Conservation (phyloP, 139 green algal genomes). For the Ulvella scutata region DNA sequence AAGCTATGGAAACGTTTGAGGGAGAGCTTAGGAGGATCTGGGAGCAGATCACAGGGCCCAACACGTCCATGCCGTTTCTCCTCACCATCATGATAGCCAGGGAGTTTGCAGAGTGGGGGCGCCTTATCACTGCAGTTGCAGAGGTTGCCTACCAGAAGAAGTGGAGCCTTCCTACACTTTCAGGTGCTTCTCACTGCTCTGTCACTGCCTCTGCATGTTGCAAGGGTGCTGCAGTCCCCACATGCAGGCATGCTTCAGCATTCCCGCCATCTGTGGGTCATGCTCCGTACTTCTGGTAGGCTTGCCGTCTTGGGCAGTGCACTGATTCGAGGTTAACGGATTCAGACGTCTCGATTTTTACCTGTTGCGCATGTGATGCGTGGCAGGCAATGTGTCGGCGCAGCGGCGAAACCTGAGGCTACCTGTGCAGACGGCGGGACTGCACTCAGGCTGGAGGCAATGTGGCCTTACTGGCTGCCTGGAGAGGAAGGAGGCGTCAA, state of each 20-base stretch:
- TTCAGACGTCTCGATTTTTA: too few species aligned
- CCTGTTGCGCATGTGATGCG: too few species aligned
- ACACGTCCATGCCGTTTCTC: not conserved
- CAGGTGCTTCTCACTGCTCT: not conserved
- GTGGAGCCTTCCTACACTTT: not conserved
- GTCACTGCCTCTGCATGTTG: not conserved
- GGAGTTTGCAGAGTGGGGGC: not conserved
- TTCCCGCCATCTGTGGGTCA: too few species aligned
- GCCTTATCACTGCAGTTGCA: not conserved
- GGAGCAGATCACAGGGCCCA: not conserved
- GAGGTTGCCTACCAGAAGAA: not conserved
- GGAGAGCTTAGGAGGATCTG: not conserved
- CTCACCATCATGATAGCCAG: not conserved
- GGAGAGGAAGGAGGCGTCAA: conserved; percentile 4
- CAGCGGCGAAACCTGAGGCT: too few species aligned
- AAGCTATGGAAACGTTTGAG: not conserved
- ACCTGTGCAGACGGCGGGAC: not conserved
- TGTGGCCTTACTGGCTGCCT: conserved; percentile 78
- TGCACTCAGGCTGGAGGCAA: conserved; percentile 19
- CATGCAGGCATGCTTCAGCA: too few species aligned
- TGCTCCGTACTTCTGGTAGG: too few species aligned
- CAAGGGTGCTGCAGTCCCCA: too few species aligned
- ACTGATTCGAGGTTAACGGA: too few species aligned
- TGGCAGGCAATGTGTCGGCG: too few species aligned
- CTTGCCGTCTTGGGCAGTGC: too few species aligned